Base-by-base conservation (phyloP, 352 stramenopile species). In the Aphanomyces stellatus region DNA sequence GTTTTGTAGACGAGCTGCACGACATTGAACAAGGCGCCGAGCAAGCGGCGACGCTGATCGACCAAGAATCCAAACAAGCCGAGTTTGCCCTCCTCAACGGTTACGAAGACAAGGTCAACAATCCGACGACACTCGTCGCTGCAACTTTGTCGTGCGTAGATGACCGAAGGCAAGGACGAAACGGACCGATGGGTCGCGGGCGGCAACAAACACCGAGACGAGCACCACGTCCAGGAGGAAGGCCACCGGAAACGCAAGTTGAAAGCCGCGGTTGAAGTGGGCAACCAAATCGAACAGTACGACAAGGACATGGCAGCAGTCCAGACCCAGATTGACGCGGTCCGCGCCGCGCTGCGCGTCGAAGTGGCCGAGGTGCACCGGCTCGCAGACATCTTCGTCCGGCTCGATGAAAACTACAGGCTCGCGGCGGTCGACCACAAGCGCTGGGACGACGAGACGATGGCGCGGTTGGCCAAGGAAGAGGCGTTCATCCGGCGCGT, bases 221-320 rank as follows among this genome's bases (percentile, higher is more conserved):
- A 72, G 28, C 76, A 82, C 43, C 71, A 80, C 24, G 73, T 78
- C 51, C 55, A 75, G 22, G 82, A 86, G 37, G 66, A 53, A 8
- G 78, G 85, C 51, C 81, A 87, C 35, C 74, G 80, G 53, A 87
- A 85, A 33, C 76, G 81, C 24, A 72, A 72, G 42, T 65, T 78
- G 25, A 77, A 78, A 28, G 59, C 64, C 13, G 60, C 64, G 4
- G 70, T 61, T 1, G 82, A 88, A 43, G 43, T 87, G 1, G 65
- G 62, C 1, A 81, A 88, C 25, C 62, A 88, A 11, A 49, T 89
- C 17, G 41, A 53, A 2, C 70, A 67, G 28, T 90, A 88, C 53
- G 81, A 88, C 53, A 48, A 65, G 4, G 78, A 88, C 15, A 81
- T 87, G 74, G 19, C 49, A 1, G 70, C 55, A 25, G 48, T 91